Conservation (phyloP, 108 stramenopile species). For the Poteriospumella lacustris region DNA sequence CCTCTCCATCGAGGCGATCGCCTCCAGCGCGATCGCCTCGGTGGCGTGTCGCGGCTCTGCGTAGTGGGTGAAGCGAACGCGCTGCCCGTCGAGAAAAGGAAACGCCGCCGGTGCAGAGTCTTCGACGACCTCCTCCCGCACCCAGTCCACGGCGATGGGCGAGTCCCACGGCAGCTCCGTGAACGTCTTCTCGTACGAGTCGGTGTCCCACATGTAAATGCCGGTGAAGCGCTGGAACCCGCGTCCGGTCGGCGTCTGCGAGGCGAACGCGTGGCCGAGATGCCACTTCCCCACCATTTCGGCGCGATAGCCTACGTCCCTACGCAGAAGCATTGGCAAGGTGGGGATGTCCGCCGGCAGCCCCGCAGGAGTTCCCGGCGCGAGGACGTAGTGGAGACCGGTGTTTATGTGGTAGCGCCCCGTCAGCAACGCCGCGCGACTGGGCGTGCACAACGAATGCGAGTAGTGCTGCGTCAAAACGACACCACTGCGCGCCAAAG, state of each 20-base stretch:
- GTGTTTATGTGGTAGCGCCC: constrained; percentile 33
- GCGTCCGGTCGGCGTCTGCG: constrained; percentile 28
- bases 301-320: constrained; percentile 30
- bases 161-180: constrained; percentile 4
- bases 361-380: constrained; percentile 2
- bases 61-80: constrained; percentile 17
- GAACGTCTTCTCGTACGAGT: background rate
- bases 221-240: constrained; percentile 41
- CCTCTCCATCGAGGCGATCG: constrained; percentile 11
- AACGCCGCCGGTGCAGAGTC: too few relatives aligned
- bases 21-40: background rate
- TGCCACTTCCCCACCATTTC: constrained; percentile 51
- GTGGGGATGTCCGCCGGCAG: constrained; percentile 16
- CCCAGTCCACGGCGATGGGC: background rate
- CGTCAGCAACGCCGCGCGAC: constrained; percentile 36
- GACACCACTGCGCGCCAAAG: constrained; percentile 16
- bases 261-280: constrained; percentile 24
- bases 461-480: constrained; percentile 18
- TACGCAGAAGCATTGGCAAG: background rate
- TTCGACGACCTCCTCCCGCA: too few relatives aligned
- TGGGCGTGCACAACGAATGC: constrained; percentile 28
- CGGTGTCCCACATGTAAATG: background rate
- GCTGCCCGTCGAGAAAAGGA: background rate
- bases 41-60: constrained; percentile 23
- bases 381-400: constrained; percentile 28